A percentile compares a stretch with the other conserved stretches of the same genome.
phyloP scores from a whole-genome alignment of 129 eudicot species.

The Flaveria bidentis region DNA sequence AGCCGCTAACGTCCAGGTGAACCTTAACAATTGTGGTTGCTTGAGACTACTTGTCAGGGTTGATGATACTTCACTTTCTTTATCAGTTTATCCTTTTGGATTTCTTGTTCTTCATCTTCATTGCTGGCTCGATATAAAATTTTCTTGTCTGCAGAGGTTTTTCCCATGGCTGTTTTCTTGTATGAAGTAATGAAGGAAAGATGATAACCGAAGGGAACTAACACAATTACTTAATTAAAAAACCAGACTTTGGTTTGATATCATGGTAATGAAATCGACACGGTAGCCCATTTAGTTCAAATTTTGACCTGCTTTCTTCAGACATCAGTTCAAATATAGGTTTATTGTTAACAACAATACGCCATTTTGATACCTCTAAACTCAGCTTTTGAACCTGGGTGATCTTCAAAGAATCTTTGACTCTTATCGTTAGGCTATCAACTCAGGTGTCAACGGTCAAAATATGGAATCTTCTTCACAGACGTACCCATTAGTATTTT shows the following conservation, averaged over 20 bases:
- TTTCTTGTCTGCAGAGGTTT: conserved; percentile 51
- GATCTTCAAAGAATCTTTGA: too few relatives aligned
- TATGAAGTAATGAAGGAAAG: conserved; percentile 41
- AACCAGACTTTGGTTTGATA: not conserved
- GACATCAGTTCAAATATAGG: too few relatives aligned
- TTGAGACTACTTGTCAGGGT: conserved; percentile 43
- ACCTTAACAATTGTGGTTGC: conserved; percentile 50
- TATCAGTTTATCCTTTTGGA: conserved; percentile 5
- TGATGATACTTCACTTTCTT: conserved; percentile 25
- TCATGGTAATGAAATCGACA: not conserved
- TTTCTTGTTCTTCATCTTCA: conserved; percentile 45
- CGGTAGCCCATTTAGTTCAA: conserved; percentile 2
- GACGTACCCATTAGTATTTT: conserved; percentile 17
- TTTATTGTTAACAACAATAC: too few relatives aligned
- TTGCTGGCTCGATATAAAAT: conserved; percentile 46
- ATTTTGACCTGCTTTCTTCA: not conserved
- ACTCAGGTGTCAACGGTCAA: not conserved
- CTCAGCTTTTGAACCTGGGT: too few relatives aligned
- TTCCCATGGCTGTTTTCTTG: conserved; percentile 48
- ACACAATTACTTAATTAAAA: conserved; percentile 38
- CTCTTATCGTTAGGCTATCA: too few relatives aligned
- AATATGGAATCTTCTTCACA: not conserved
- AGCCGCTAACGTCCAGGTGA: conserved; percentile 20
- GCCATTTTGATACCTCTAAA: too few relatives aligned
- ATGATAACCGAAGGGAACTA: conserved; percentile 25